phyloP scores from a whole-genome alignment of 768 basidiomycete species.

The Mycena pura region DNA sequence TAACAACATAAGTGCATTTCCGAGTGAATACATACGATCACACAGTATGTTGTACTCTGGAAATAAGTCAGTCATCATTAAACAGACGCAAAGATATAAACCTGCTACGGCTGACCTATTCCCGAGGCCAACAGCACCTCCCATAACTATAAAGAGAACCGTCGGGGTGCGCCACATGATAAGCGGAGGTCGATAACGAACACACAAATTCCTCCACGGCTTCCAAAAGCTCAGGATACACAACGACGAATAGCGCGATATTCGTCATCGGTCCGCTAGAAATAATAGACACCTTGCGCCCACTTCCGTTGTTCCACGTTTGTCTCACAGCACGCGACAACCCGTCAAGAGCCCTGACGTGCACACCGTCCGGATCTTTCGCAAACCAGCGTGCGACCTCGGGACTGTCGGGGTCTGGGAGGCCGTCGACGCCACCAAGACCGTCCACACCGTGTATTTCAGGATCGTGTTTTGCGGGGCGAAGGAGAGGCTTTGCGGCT shows the following conservation, averaged over 20 bases:
- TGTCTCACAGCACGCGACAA: slow-evolving; percentile 63
- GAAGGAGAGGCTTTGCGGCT: slow-evolving; percentile 71
- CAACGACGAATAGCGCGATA: slow-evolving; percentile 68
- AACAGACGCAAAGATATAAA: slow-evolving; percentile 29
- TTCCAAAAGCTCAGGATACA: slow-evolving; percentile 57
- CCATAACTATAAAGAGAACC: slow-evolving; percentile 69
- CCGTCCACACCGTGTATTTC: slow-evolving; percentile 87
- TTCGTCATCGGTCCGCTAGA: slow-evolving; percentile 91
- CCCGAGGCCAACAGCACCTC: slow-evolving; percentile 86
- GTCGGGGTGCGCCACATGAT: slow-evolving; percentile 27
- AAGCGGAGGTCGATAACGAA: slow-evolving; percentile 1
- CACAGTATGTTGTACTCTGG: slow-evolving; percentile 83
- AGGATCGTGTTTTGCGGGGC: slow-evolving; percentile 65
- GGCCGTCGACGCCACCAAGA: slow-evolving; percentile 83
- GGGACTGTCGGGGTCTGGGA: slow-evolving; percentile 58
- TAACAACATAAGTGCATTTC: background rate
- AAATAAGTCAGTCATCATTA: background rate
- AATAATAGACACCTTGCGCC: slow-evolving; percentile 68
- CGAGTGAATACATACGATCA: slow-evolving; percentile 64
- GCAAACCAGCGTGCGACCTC: slow-evolving; percentile 60
- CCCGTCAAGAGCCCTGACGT: slow-evolving; percentile 68
- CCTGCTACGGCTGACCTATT: slow-evolving; percentile 81
- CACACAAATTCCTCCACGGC: slow-evolving; percentile 73
- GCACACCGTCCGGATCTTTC: slow-evolving; percentile 45
- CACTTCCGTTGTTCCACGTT: slow-evolving; percentile 64